Percentiles rank a stretch among this genome's conserved stretches.
Evolutionary conservation across 768 basidiomycete species (phyloP).

Genomic region (Mycena floridula): DNA sequence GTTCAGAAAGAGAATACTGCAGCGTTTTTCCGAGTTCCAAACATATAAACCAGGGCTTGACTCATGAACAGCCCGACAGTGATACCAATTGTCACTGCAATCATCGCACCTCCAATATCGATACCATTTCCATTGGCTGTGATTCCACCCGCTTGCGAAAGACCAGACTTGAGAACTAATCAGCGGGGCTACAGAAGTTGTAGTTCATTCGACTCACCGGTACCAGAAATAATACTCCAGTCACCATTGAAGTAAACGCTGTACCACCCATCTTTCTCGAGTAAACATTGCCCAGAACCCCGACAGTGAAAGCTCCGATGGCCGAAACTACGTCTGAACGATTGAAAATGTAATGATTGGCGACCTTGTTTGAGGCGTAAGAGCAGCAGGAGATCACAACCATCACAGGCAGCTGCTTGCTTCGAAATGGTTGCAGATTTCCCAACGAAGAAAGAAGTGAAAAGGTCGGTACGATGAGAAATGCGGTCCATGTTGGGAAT

Average conservation of each 20-base stretch:
- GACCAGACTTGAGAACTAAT: slow-evolving; percentile 51
- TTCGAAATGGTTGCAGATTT: slow-evolving; percentile 72
- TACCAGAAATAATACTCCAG: slow-evolving; percentile 81
- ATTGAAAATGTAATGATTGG: slow-evolving; percentile 81
- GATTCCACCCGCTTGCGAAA: slow-evolving; percentile 83
- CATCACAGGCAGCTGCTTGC: slow-evolving; percentile 74
- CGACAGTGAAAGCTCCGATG: slow-evolving; percentile 80
- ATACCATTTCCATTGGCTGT: slow-evolving; percentile 76
- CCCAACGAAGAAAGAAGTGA: slow-evolving; percentile 65
- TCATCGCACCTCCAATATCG: slow-evolving; percentile 84
- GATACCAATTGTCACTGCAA: slow-evolving; percentile 86
- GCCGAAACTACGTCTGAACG: slow-evolving; percentile 81
- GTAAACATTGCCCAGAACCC: slow-evolving; percentile 73
- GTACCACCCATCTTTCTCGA: slow-evolving; percentile 80
- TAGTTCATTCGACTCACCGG: slow-evolving; percentile 49
- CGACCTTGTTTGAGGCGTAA: slow-evolving; percentile 75
- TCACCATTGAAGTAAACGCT: slow-evolving; percentile 88
- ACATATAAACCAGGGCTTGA: slow-evolving; percentile 81
- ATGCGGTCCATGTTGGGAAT: slow-evolving; percentile 73
- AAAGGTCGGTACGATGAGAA: slow-evolving; percentile 73
- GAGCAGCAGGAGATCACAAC: slow-evolving; percentile 76
- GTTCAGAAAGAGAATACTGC: slow-evolving; percentile 76
- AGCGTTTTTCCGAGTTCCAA: slow-evolving; percentile 77
- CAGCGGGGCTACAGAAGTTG: slow-evolving; percentile 4
- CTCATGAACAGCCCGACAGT: slow-evolving; percentile 88